Evolutionary conservation across 768 basidiomycete species (phyloP), one percentile per base, ranked within the genome.

Genomic region (Trametopsis cervina): DNA sequence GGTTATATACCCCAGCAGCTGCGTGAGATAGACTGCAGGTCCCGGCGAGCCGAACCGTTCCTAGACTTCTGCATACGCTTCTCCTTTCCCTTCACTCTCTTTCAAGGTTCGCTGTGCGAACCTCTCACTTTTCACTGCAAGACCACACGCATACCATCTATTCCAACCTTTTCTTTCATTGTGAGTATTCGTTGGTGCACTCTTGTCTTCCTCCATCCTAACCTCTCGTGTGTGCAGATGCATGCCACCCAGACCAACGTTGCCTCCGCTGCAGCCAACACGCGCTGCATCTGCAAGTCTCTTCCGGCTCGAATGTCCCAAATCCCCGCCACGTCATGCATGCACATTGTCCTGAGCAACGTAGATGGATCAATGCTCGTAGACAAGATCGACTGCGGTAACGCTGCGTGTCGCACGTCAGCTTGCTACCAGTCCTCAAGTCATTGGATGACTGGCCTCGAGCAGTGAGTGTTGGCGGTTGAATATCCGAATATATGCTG

Each of bases 361-460:
- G 51, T 40, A 2, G 41, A 25, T 35, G 51, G 46, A 3, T 21
- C 24, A 17, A 35, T 37, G 36, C 10, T 36, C 11, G 46, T 44
- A 18, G 50, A 52, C 42, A 23, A 42, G 23, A 21, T 47, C 20
- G 51, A 52, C 43, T 52, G 51, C 37, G 40, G 46, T 38, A 52
- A 29, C 42, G 21, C 51, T 9, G 25, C 37, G 46, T 52, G 51
- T 22, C 41, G 47, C 13, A 52, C 20, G 40, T 44, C 46, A 2
- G 42, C 43, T 9, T 46, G 44, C 33, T 47, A 52, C 38, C 40
- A 37, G 11, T 25, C 51, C 5, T 17, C 51, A 1, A 42, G 37
- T 4, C 27, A 21, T 12, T 52, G 46, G 36, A 48, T 47, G 51
- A 21, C 18, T 23, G 26, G 42, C 47, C 25, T 52, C 12, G 51